Conservation (phyloP, 2,329 filamentous ascomycete genomes). For the Fusarium penzigii region DNA sequence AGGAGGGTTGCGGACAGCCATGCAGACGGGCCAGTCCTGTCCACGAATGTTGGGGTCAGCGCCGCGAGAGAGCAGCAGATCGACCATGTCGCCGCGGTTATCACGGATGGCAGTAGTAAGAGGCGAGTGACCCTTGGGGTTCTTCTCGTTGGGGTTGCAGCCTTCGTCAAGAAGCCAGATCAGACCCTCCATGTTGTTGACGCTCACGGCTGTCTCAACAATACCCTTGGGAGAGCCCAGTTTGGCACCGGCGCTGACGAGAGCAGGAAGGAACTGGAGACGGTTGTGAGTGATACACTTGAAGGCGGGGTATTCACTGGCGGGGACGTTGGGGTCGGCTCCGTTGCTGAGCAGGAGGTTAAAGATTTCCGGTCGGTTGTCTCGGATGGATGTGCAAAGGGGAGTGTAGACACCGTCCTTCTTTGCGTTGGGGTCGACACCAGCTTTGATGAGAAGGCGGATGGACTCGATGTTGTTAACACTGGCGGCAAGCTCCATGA, state of each 20-base stretch:
- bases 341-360: slow-evolving; percentile 56
- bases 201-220: slow-evolving; percentile 62
- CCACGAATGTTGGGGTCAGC: slow-evolving; percentile 64
- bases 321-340: slow-evolving; percentile 63
- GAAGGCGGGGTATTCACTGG: slow-evolving; percentile 66
- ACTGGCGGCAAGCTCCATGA: slow-evolving; percentile 64
- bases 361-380: slow-evolving; percentile 64
- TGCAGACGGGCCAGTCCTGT: slow-evolving; percentile 70
- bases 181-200: slow-evolving; percentile 62
- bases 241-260: slow-evolving; percentile 62
- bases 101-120: slow-evolving; percentile 67
- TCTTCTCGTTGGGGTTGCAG: slow-evolving; percentile 61
- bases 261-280: slow-evolving; percentile 58
- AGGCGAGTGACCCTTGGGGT: slow-evolving; percentile 58
- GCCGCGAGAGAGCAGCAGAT: slow-evolving; percentile 57
- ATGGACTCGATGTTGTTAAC: slow-evolving; percentile 66
- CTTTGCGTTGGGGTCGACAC: slow-evolving; percentile 61
- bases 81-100: slow-evolving; percentile 59
- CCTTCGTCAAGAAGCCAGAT: slow-evolving; percentile 61
- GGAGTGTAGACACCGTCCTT: slow-evolving; percentile 70
- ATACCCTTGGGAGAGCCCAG: slow-evolving; percentile 63
- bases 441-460: slow-evolving; percentile 55
- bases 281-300: slow-evolving; percentile 69
- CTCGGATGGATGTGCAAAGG: slow-evolving; percentile 67
- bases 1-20: slow-evolving; percentile 63